These are phyloP conservation scores for Mycocentrospora acerina DNA, from an alignment of 2,329 filamentous ascomycete species.

Conservation along the genomic window DNA sequence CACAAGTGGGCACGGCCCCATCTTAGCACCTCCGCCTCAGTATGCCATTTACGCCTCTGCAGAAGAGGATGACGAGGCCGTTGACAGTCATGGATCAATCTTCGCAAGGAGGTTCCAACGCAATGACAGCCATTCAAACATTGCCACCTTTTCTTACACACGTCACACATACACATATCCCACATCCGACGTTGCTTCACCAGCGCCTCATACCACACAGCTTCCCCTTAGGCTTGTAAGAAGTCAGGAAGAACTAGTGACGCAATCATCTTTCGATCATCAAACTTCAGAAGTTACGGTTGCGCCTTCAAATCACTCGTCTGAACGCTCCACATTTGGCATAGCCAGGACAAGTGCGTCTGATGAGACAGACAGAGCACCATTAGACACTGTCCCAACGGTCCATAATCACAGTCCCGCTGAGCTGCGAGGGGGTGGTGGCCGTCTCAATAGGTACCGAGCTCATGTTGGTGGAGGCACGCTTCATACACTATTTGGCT, in stretches of 20 bases:
- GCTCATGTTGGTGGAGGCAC: slow-evolving; percentile 8
- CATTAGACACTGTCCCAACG: slow-evolving; percentile 4
- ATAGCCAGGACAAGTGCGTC: slow-evolving; percentile 9
- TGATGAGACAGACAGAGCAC: slow-evolving; percentile 8
- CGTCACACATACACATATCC: slow-evolving; percentile 3
- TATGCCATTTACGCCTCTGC: slow-evolving; percentile 20
- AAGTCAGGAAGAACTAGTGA: neutral
- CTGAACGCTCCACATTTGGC: slow-evolving; percentile 7
- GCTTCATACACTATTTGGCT: slow-evolving; percentile 14
- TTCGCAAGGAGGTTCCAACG: slow-evolving; percentile 1
- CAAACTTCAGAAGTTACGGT: slow-evolving; percentile 8
- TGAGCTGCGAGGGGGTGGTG: slow-evolving; percentile 18
- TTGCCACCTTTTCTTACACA: neutral
- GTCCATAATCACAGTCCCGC: slow-evolving; percentile 13
- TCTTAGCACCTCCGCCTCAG: slow-evolving; percentile 23
- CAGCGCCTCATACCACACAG: slow-evolving; percentile 11
- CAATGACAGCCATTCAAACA: slow-evolving; percentile 5
- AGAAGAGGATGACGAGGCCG: slow-evolving; percentile 15
- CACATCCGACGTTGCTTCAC: slow-evolving; percentile 1
- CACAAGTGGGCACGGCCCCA: slow-evolving; percentile 25
- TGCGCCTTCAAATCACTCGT: slow-evolving; percentile 9
- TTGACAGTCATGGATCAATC: neutral
- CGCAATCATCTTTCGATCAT: slow-evolving; percentile 2
- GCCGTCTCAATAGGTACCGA: slow-evolving; percentile 5
- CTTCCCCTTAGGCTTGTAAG: slow-evolving; percentile 26